Percentiles rank a stretch among this genome's conserved stretches.
These are phyloP conservation scores for Pyrenochaeta sp. DNA, from an alignment of 2,329 filamentous ascomycete species.

Conservation along the genomic window DNA sequence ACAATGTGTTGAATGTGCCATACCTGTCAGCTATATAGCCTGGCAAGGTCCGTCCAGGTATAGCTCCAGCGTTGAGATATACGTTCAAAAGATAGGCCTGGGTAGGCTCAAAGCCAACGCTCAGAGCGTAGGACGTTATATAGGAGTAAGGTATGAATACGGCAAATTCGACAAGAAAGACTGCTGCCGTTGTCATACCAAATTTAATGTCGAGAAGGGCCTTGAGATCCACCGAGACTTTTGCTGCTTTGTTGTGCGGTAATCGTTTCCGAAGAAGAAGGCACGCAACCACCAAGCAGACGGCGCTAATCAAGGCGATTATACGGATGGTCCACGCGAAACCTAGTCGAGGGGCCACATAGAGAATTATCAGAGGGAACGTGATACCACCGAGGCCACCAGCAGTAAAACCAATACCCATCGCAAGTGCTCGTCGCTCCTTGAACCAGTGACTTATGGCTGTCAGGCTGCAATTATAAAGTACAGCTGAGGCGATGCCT, in stretches of 20 bases:
- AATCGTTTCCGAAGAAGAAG: slow-evolving; percentile 59
- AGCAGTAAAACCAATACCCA: slow-evolving; percentile 52
- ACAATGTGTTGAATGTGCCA: slow-evolving; percentile 62
- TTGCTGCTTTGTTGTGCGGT: slow-evolving; percentile 46
- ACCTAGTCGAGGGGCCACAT: slow-evolving; percentile 62
- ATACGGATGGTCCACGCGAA: slow-evolving; percentile 69
- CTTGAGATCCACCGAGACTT: slow-evolving; percentile 45
- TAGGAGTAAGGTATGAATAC: slow-evolving; percentile 67
- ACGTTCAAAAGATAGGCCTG: slow-evolving; percentile 45
- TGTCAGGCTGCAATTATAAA: slow-evolving; percentile 51
- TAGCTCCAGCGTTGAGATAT: slow-evolving; percentile 57
- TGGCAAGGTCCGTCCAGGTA: slow-evolving; percentile 63
- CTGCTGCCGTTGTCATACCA: slow-evolving; percentile 28
- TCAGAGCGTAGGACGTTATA: slow-evolving; percentile 56
- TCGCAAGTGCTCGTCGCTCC: slow-evolving; percentile 48
- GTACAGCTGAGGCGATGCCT: slow-evolving; percentile 49
- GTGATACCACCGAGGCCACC: slow-evolving; percentile 56
- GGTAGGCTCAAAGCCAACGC: slow-evolving; percentile 17
- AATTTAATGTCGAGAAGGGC: slow-evolving; percentile 29
- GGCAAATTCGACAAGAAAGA: slow-evolving; percentile 62
- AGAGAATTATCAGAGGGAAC: slow-evolving; percentile 62
- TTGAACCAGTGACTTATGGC: slow-evolving; percentile 52
- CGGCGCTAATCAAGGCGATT: slow-evolving; percentile 66
- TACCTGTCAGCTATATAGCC: slow-evolving; percentile 61
- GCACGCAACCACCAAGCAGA: slow-evolving; percentile 17